A percentile compares a stretch with the other conserved stretches of the same genome.
phyloP scores from a whole-genome alignment of 1,284 basidiomycete species.

The Anthracocystis panici-leucophaei region DNA sequence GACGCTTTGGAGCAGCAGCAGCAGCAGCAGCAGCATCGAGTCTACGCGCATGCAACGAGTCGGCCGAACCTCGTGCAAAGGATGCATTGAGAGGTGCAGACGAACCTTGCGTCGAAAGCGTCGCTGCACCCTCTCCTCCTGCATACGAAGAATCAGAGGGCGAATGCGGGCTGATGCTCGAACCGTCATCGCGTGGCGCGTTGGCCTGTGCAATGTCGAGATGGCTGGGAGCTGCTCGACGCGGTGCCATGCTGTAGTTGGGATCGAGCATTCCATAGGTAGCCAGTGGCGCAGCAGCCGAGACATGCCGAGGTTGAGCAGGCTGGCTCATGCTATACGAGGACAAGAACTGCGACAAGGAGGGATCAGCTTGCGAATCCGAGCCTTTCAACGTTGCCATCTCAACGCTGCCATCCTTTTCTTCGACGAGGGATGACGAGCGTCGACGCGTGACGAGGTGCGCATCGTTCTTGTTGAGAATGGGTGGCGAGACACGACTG shows the following conservation, averaged over 20 bases:
- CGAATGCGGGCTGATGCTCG: conserved; percentile 28
- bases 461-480: conserved; percentile 48
- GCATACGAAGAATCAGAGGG: conserved; percentile 24
- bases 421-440: conserved; percentile 36
- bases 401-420: conserved; percentile 39
- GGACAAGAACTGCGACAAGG: conserved; percentile 16
- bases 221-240: conserved; percentile 16
- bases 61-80: conserved; percentile 18
- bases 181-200: conserved; percentile 13
- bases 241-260: conserved; percentile 37
- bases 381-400: conserved; percentile 21
- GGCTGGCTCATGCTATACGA: conserved; percentile 7
- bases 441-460: conserved; percentile 9
- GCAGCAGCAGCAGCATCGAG: not conserved
- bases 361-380: conserved; percentile 13
- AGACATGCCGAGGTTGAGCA: not conserved
- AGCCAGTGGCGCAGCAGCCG: conserved; percentile 10
- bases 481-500: conserved; percentile 22
- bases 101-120: conserved; percentile 25
- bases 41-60: conserved; percentile 12
- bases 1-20: conserved; percentile 5
- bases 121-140: conserved; percentile 7
- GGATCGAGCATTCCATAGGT: conserved; percentile 32
- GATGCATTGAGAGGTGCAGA: conserved; percentile 31
- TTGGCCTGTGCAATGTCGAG: conserved; percentile 37